phyloP scores from a whole-genome alignment of 2,329 filamentous ascomycete species.

The Alternaria gansuensis region DNA sequence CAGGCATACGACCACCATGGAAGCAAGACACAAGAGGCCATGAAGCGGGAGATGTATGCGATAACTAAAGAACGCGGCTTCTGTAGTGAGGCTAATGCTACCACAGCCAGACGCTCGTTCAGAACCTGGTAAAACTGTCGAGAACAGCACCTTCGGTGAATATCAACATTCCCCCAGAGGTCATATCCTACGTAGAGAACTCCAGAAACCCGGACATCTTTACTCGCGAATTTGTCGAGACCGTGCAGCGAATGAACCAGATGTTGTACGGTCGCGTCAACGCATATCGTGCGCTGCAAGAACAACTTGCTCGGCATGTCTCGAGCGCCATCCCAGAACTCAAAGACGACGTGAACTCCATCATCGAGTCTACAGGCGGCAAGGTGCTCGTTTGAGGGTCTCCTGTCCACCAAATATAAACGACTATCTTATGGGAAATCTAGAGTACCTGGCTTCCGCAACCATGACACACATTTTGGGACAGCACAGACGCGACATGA shows the following conservation, averaged over 20 bases:
- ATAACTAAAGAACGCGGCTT: neutral
- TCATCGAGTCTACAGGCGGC: constrained; percentile 59
- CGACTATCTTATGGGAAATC: neutral
- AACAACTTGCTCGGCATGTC: constrained; percentile 67
- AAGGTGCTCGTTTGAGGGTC: constrained; percentile 27
- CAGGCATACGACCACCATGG: constrained; percentile 69
- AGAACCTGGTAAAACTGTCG: constrained; percentile 63
- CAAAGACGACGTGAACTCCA: constrained; percentile 61
- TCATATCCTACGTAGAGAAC: constrained; percentile 69
- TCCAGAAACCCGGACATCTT: constrained; percentile 73
- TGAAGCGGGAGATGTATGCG: constrained; percentile 66
- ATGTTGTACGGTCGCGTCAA: constrained; percentile 68
- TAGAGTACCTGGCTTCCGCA: neutral
- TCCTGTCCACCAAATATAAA: neutral
- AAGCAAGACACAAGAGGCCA: constrained; percentile 63
- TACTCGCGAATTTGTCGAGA: constrained; percentile 71
- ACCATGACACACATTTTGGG: neutral
- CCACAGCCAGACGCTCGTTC: constrained; percentile 60
- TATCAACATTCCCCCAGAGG: constrained; percentile 67
- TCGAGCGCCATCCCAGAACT: constrained; percentile 66
- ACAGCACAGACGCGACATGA: neutral
- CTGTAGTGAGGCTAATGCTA: constrained; percentile 7
- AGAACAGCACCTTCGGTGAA: constrained; percentile 59
- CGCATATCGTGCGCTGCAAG: constrained; percentile 66
- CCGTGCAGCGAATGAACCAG: constrained; percentile 69